These are phyloP conservation scores for Chionographis japonica DNA, from an alignment of 106 monocot genomes.

Conservation along the genomic window DNA sequence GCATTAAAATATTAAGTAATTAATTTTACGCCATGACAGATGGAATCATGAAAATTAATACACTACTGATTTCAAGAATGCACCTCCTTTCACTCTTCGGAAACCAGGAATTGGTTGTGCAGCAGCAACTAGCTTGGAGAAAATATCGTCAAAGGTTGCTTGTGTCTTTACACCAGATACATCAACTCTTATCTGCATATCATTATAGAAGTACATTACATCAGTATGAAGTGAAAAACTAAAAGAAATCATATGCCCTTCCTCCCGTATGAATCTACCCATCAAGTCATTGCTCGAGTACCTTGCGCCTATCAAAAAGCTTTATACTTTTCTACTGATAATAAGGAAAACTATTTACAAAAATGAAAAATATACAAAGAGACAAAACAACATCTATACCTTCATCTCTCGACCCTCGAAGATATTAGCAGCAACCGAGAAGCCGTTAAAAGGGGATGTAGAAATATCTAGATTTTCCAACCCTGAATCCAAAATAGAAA, in stretches of 20 bases:
- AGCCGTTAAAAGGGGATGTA: conserved; percentile 14
- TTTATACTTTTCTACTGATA: neutral
- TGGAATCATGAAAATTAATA: neutral
- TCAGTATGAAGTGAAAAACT: neutral
- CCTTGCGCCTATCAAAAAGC: neutral
- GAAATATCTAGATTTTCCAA: conserved; percentile 12
- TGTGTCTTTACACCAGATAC: conserved; percentile 55
- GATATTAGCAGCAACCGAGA: conserved; percentile 14
- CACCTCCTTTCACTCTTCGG: conserved; percentile 79
- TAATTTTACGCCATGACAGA: neutral
- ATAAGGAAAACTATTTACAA: neutral
- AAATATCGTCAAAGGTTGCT: conserved; percentile 56
- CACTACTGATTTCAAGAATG: neutral
- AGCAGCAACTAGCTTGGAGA: conserved; percentile 57
- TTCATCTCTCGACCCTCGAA: conserved; percentile 18
- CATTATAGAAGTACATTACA: neutral
- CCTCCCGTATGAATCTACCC: neutral
- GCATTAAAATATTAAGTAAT: no score
- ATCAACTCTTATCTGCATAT: conserved; percentile 41
- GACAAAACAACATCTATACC: conserved; percentile 8
- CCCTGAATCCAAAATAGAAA: neutral
- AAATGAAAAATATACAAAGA: neutral
- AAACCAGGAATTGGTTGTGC: conserved; percentile 87
- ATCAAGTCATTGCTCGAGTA: neutral
- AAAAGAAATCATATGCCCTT: neutral